Percentiles rank a stretch among this genome's conserved stretches.
Evolutionary conservation across 108 stramenopile species (phyloP).

Genomic region (Discostella pseudostelligera): DNA sequence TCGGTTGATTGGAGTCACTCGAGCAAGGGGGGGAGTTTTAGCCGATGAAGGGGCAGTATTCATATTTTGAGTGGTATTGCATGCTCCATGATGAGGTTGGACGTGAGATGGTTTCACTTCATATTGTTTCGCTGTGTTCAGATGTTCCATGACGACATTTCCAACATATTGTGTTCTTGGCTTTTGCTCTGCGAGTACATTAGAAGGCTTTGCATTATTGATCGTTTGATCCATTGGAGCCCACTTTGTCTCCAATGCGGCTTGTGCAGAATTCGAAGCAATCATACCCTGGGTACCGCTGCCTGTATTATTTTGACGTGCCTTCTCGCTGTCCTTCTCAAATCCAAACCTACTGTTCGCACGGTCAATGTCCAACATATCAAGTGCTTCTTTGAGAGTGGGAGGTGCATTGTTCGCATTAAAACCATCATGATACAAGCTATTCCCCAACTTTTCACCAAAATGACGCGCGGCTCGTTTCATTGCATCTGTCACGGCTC

Average conservation of each 20-base stretch:
- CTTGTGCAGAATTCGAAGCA: background rate
- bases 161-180: slow-evolving; percentile 9
- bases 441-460: slow-evolving; percentile 75
- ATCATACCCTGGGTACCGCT: too few species aligned
- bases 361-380: slow-evolving; percentile 65
- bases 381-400: slow-evolving; percentile 67
- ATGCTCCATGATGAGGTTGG: slow-evolving; percentile 17
- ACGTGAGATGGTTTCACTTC: slow-evolving; percentile 11
- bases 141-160: slow-evolving; percentile 17
- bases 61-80: background rate
- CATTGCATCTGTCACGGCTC: slow-evolving; percentile 80
- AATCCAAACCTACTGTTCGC: slow-evolving; percentile 65
- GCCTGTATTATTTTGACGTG: slow-evolving; percentile 12
- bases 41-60: background rate
- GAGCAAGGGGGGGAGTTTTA: too few species aligned
- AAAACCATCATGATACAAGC: slow-evolving; percentile 69
- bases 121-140: background rate
- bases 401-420: slow-evolving; percentile 67
- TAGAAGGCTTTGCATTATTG: background rate
- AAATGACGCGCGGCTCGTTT: slow-evolving; percentile 85
- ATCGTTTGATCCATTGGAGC: background rate
- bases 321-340: slow-evolving; percentile 36
- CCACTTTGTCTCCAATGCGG: background rate
- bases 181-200: background rate
- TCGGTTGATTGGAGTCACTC: slow-evolving; percentile 8